Evolutionary conservation across 805 yeast genomes (phyloP).

Genomic region (Metschnikowia kofuensis): DNA sequence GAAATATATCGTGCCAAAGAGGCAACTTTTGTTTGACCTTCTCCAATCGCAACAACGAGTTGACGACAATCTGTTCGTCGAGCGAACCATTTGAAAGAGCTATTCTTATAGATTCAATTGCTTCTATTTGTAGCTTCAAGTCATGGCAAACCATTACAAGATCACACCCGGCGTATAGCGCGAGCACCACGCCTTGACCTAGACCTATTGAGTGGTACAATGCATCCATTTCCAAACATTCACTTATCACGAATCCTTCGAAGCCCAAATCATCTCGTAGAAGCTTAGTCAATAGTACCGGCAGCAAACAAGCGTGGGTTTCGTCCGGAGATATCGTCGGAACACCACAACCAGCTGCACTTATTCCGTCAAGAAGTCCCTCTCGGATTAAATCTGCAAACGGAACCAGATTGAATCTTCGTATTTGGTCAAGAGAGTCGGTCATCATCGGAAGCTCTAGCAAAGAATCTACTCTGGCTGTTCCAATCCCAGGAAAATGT

Average conservation of each 20-base stretch:
- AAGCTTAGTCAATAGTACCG: slow-evolving; percentile 48
- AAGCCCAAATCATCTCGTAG: slow-evolving; percentile 50
- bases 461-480: slow-evolving; percentile 55
- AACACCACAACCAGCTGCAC: slow-evolving; percentile 64
- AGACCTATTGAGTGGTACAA: slow-evolving; percentile 60
- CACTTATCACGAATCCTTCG: slow-evolving; percentile 56
- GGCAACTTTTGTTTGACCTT: slow-evolving; percentile 41
- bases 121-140: slow-evolving; percentile 52
- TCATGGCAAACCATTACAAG: slow-evolving; percentile 62
- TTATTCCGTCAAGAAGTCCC: slow-evolving; percentile 49
- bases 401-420: slow-evolving; percentile 49
- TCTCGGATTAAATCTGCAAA: slow-evolving; percentile 46
- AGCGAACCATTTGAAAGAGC: slow-evolving; percentile 40
- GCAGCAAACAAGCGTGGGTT: slow-evolving; percentile 60
- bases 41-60: slow-evolving; percentile 43
- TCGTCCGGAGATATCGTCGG: slow-evolving; percentile 60
- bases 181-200: slow-evolving; percentile 63
- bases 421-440: slow-evolving; percentile 52
- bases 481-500: slow-evolving; percentile 67
- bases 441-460: slow-evolving; percentile 58
- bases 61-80: slow-evolving; percentile 41
- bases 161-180: slow-evolving; percentile 65
- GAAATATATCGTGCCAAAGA: slow-evolving; percentile 45
- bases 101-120: slow-evolving; percentile 41
- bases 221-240: slow-evolving; percentile 63